Percentiles rank a stretch among this genome's conserved stretches.
These are phyloP conservation scores for Hypholoma fasciculare DNA, from an alignment of 768 basidiomycete genomes.

Conservation along the genomic window DNA sequence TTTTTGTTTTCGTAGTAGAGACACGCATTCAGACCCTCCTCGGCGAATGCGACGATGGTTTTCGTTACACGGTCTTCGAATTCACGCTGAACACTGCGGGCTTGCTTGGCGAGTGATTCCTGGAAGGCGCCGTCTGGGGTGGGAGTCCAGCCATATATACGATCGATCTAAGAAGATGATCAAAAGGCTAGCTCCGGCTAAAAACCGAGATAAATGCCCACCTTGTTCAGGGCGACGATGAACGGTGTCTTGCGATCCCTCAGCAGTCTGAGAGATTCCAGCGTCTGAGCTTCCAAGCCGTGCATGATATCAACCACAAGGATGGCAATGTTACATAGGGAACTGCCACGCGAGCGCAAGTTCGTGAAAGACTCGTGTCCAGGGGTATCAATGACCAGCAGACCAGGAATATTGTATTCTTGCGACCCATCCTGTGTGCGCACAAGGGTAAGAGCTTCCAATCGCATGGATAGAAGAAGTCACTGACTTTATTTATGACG, in stretches of 20 bases:
- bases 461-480: not conserved
- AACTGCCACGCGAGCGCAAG: constrained; percentile 91
- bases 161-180: constrained; percentile 73
- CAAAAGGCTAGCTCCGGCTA: not conserved
- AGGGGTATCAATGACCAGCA: constrained; percentile 96
- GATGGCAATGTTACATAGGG: constrained; percentile 97
- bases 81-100: constrained; percentile 77
- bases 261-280: constrained; percentile 92
- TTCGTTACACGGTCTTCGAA: constrained; percentile 87
- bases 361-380: constrained; percentile 99
- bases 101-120: constrained; percentile 86
- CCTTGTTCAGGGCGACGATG: constrained; percentile 98
- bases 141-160: constrained; percentile 92
- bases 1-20: constrained; percentile 98
- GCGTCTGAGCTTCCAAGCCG: constrained; percentile 95
- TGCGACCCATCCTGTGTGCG: constrained; percentile 63
- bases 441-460: not conserved
- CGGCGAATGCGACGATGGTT: constrained; percentile 93
- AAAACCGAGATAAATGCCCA: constrained; percentile 23
- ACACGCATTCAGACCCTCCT: constrained; percentile 93
- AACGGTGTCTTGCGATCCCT: constrained; percentile 96
- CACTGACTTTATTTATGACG: constrained; percentile 81
- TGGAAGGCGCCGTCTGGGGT: constrained; percentile 92
- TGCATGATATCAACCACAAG: constrained; percentile 99
- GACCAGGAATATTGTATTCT: constrained; percentile 96